These are phyloP conservation scores for Tilletia indica DNA, from an alignment of 1,284 basidiomycete genomes.

Conservation along the genomic window DNA sequence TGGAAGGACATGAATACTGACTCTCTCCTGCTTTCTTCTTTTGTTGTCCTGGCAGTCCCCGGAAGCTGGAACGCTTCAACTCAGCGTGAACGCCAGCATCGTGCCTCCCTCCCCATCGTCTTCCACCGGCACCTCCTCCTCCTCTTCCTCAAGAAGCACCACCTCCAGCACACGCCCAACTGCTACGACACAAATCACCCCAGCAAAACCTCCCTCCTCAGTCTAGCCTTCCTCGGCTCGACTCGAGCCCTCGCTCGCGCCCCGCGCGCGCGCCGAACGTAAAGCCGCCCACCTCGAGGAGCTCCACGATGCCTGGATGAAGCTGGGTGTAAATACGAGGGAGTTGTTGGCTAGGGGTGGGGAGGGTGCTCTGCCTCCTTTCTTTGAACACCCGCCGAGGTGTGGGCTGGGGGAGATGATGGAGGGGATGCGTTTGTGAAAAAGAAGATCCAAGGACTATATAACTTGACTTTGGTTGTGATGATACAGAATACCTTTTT, in stretches of 20 bases:
- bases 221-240: background rate
- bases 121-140: background rate
- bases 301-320: slow-evolving; percentile 4
- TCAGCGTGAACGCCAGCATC: slow-evolving; percentile 7
- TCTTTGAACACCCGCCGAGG: background rate
- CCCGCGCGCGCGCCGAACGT: background rate
- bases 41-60: background rate
- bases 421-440: background rate
- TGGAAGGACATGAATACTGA: background rate
- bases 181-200: background rate
- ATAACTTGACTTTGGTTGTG: no score
- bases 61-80: background rate
- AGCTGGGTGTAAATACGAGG: background rate
- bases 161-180: background rate
- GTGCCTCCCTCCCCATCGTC: background rate
- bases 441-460: no score
- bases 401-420: slow-evolving; percentile 2
- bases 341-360: slow-evolving; percentile 6
- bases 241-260: slow-evolving; percentile 1
- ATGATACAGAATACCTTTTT: no score
- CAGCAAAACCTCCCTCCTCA: background rate
- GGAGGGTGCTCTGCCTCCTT: background rate
- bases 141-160: background rate
- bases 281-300: background rate
- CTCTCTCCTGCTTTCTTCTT: background rate